Conservation (phyloP, 345 rosid species). For the Dovyalis caffra region DNA sequence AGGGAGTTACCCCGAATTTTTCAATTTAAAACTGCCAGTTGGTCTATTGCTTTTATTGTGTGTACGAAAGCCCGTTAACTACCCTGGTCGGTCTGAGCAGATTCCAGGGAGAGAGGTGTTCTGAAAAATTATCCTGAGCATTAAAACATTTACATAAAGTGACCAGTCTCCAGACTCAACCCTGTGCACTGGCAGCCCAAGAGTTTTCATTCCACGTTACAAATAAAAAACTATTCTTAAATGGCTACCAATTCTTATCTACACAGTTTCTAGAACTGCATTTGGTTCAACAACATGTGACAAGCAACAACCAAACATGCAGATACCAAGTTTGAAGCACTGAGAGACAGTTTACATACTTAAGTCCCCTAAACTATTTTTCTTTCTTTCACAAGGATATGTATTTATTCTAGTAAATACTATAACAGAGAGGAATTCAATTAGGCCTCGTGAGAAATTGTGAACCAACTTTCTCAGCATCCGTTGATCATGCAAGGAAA, state of each 20-base stretch:
- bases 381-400: not conserved
- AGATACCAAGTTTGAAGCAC: not conserved
- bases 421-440: not conserved
- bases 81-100: not conserved
- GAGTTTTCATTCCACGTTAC: not conserved
- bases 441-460: too few relatives aligned
- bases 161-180: not conserved
- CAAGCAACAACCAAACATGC: not conserved
- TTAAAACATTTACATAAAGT: not conserved
- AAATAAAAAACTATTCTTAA: not conserved
- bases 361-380: not conserved
- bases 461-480: not conserved
- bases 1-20: slow-evolving; percentile 1
- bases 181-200: not conserved
- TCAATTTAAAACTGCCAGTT: not conserved
- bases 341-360: not conserved
- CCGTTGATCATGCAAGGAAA: not conserved
- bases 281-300: not conserved
- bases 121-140: not conserved
- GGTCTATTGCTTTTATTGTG: not conserved
- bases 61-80: not conserved
- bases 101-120: not conserved
- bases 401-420: not conserved
- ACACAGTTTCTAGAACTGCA: not conserved
- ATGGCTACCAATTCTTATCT: not conserved